These are phyloP conservation scores for Penicillium turbatum DNA, from an alignment of 495 filamentous ascomycete species.

Conservation along the genomic window DNA sequence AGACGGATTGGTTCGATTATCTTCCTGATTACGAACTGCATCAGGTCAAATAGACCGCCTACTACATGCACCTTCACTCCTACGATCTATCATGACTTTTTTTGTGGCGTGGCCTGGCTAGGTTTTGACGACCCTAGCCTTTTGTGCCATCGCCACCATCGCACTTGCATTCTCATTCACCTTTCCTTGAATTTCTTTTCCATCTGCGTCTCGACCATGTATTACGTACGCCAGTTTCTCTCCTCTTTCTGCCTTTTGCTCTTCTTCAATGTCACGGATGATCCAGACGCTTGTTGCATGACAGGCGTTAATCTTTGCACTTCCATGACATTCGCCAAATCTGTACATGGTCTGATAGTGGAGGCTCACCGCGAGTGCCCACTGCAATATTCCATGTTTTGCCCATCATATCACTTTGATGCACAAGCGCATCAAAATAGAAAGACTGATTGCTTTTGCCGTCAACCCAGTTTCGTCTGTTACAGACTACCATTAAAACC, in stretches of 20 bases:
- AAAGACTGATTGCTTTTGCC: background rate
- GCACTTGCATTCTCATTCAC: background rate
- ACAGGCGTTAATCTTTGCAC: slow-evolving; percentile 14
- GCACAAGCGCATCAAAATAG: background rate
- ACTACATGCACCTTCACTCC: slow-evolving; percentile 12
- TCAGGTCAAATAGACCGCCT: slow-evolving; percentile 34
- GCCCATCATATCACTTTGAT: background rate
- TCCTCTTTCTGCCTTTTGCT: slow-evolving; percentile 1
- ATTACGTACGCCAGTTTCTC: slow-evolving; percentile 7
- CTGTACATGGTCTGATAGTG: background rate
- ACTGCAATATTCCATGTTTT: background rate
- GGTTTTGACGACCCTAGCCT: background rate
- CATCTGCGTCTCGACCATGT: slow-evolving; percentile 6
- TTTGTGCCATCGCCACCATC: background rate
- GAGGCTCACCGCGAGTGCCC: background rate
- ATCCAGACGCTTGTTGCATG: slow-evolving; percentile 12
- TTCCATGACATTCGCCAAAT: background rate
- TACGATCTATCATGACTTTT: slow-evolving; percentile 21
- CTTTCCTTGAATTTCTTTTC: slow-evolving; percentile 3
- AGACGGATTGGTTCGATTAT: slow-evolving; percentile 74
- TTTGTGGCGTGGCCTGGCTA: background rate
- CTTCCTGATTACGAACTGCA: slow-evolving; percentile 69
- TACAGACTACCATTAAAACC: background rate
- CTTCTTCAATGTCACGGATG: background rate
- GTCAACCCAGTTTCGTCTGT: background rate